Conservation (phyloP, 495 filamentous ascomycete genomes). For the Mytilinidion resinicola region DNA sequence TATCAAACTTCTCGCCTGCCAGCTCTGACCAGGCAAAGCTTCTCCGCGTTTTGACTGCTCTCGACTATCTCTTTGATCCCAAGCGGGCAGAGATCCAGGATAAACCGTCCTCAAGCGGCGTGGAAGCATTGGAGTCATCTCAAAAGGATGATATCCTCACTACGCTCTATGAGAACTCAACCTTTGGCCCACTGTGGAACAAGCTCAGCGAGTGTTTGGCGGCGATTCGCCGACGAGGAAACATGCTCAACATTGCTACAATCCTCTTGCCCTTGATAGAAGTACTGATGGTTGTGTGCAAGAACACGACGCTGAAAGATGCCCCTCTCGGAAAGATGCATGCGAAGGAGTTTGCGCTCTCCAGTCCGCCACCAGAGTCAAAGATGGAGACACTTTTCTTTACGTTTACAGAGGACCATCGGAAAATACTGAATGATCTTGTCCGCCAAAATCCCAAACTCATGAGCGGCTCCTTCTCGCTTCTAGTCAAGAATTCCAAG, state of each 20-base stretch:
- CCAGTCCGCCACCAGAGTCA: constrained; percentile 72
- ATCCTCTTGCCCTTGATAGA: constrained; percentile 92
- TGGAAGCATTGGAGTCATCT: constrained; percentile 24
- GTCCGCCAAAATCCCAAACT: constrained; percentile 94
- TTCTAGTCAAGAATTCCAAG: constrained; percentile 97
- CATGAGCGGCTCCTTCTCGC: constrained; percentile 95
- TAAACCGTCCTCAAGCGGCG: constrained; percentile 36
- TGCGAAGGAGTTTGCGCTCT: constrained; percentile 61
- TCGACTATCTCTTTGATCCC: constrained; percentile 78
- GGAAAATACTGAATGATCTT: constrained; percentile 96
- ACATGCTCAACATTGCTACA: constrained; percentile 93
- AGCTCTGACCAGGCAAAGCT: constrained; percentile 95
- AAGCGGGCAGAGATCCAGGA: constrained; percentile 50
- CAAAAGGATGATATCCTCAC: constrained; percentile 77
- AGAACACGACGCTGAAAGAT: constrained; percentile 81
- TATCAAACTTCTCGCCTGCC: constrained; percentile 91
- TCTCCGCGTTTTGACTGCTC: constrained; percentile 83
- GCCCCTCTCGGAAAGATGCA: constrained; percentile 47
- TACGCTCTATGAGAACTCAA: constrained; percentile 80
- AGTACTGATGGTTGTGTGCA: constrained; percentile 97
- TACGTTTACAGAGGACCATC: constrained; percentile 95
- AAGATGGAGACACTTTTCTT: constrained; percentile 91
- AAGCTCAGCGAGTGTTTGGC: constrained; percentile 88
- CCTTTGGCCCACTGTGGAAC: constrained; percentile 84
- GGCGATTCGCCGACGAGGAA: constrained; percentile 82